Conservation (phyloP, 306 rosid genomes). For the Herpetospermum pedunculosum region DNA sequence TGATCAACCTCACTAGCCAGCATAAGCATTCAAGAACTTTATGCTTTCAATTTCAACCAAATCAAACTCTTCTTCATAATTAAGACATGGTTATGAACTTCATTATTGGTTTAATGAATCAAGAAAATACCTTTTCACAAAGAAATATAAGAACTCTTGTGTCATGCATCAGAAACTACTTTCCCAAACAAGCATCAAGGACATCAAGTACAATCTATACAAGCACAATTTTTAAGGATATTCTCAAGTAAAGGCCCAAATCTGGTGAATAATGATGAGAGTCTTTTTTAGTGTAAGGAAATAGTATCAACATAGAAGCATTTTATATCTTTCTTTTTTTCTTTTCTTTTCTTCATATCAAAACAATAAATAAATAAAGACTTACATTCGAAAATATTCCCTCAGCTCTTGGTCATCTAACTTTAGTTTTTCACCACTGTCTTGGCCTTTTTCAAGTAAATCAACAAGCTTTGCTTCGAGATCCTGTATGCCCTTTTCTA, state of each 20-base stretch:
- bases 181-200: neutral
- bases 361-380: neutral
- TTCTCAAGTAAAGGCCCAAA: neutral
- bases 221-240: neutral
- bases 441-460: constrained; percentile 52
- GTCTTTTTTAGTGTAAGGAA: neutral
- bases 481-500: constrained; percentile 58
- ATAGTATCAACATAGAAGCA: neutral
- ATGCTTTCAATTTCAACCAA: neutral
- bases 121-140: neutral
- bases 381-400: constrained; percentile 90
- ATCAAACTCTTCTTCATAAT: neutral
- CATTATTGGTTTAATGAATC: neutral
- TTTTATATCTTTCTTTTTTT: too few relatives aligned
- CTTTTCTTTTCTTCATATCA: too few relatives aligned
- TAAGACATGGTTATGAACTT: neutral
- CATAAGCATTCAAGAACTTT: neutral
- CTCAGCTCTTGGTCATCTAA: constrained; percentile 55
- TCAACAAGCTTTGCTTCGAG: constrained; percentile 51
- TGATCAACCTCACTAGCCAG: neutral
- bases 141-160: neutral
- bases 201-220: neutral
- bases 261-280: neutral
- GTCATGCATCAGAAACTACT: neutral
- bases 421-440: constrained; percentile 46